Conservation (phyloP, 345 rosid genomes). For the Melaleuca quinquenervia region DNA sequence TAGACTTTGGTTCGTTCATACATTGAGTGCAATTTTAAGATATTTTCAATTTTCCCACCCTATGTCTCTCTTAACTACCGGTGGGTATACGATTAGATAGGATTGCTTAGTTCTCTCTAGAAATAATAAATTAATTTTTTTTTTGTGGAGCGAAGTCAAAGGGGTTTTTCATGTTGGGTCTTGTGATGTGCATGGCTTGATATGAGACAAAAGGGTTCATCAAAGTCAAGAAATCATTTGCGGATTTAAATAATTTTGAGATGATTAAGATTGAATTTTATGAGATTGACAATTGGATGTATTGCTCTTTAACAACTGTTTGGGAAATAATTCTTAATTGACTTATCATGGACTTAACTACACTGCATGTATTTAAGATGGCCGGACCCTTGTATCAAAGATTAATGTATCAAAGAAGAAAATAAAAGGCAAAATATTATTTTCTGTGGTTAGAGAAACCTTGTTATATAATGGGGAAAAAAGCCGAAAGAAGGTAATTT, state of each 20-base stretch:
- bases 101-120: background rate
- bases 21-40: too few species aligned
- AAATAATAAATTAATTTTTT: background rate
- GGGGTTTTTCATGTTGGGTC: background rate
- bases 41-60: too few species aligned
- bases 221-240: background rate
- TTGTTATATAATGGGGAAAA: too few species aligned
- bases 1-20: background rate
- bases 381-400: background rate
- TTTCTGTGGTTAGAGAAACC: too few species aligned
- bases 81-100: background rate
- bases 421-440: background rate
- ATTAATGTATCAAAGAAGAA: background rate
- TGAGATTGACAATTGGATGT: background rate
- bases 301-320: background rate
- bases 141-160: background rate
- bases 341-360: background rate
- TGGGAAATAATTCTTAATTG: background rate
- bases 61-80: background rate
- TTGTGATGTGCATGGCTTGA: background rate
- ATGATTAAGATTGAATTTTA: background rate
- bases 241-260: background rate
- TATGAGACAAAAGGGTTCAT: background rate
- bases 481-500: background rate
- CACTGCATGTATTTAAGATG: background rate